Conservation (phyloP, 2,329 filamentous ascomycete genomes). For the Neocatenulostroma microsporum region DNA sequence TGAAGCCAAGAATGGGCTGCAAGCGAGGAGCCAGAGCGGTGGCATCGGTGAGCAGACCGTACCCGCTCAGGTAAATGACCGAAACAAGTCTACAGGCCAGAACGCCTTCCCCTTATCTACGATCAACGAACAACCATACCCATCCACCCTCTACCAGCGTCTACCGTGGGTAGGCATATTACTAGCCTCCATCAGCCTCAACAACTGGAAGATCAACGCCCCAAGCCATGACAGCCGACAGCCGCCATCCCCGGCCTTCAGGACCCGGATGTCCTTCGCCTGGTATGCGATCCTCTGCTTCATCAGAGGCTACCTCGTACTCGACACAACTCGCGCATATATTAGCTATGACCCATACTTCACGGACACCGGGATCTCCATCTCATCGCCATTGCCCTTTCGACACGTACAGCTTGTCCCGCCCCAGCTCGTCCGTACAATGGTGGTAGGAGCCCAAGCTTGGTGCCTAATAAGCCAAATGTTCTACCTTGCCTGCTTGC, state of each 20-base stretch:
- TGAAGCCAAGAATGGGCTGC: neutral
- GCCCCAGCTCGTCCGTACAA: conserved; percentile 14
- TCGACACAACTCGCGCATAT: conserved; percentile 21
- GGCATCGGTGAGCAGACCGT: neutral
- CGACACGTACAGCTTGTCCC: conserved; percentile 7
- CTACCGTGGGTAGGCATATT: conserved; percentile 22
- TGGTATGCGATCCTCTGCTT: conserved; percentile 13
- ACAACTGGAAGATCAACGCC: conserved; percentile 21
- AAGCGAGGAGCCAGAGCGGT: neutral
- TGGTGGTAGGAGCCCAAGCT: conserved; percentile 20
- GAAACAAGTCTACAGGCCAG: too few species aligned
- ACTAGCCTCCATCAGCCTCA: conserved; percentile 18
- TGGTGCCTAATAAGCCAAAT: conserved; percentile 22
- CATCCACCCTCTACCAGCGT: conserved; percentile 13
- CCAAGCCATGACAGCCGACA: conserved; percentile 20
- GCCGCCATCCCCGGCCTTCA: conserved; percentile 13
- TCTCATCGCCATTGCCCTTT: conserved; percentile 14
- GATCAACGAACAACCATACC: conserved; percentile 16
- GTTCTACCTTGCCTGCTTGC: conserved; percentile 17
- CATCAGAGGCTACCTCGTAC: conserved; percentile 16
- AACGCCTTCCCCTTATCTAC: too few species aligned
- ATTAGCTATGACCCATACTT: conserved; percentile 23
- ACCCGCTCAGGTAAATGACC: too few species aligned
- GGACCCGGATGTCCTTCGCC: conserved; percentile 12
- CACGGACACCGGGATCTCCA: conserved; percentile 9